These are phyloP conservation scores for Colletotrichum agaves DNA, from an alignment of 2,329 filamentous ascomycete species.

Conservation along the genomic window DNA sequence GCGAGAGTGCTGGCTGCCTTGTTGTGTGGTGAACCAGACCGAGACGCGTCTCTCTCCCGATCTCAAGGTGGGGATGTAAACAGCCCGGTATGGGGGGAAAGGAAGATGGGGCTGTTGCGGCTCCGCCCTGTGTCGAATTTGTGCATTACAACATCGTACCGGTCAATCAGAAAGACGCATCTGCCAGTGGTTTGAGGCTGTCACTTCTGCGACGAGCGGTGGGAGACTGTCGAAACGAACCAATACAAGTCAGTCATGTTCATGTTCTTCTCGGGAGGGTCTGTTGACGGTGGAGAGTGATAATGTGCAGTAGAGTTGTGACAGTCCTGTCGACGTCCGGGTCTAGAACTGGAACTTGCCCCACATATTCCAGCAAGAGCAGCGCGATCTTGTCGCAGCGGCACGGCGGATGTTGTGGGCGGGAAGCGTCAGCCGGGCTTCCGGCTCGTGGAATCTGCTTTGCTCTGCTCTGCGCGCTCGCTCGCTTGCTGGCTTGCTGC, in stretches of 20 bases:
- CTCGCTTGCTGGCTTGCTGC: conserved; percentile 7
- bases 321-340: conserved; percentile 6
- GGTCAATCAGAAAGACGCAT: not conserved
- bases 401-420: conserved; percentile 9
- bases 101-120: conserved; percentile 2
- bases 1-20: not conserved
- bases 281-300: not conserved
- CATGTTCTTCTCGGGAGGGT: not conserved
- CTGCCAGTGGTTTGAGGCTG: not conserved
- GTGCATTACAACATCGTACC: not conserved
- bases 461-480: not conserved
- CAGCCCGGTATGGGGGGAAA: not conserved
- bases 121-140: not conserved
- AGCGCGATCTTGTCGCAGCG: conserved; percentile 10
- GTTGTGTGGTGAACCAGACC: conserved; percentile 1
- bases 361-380: conserved; percentile 16
- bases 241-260: conserved; percentile 3
- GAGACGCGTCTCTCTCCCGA: conserved; percentile 15
- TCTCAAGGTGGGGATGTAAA: conserved; percentile 17
- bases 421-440: conserved; percentile 21
- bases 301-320: no score
- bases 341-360: conserved; percentile 14
- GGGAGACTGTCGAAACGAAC: conserved; percentile 12
- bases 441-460: conserved; percentile 14
- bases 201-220: not conserved